A percentile compares a stretch with the other conserved stretches of the same genome.
phyloP scores from a whole-genome alignment of 305 asterid genomes.

The Solanum aculeatissimum region DNA sequence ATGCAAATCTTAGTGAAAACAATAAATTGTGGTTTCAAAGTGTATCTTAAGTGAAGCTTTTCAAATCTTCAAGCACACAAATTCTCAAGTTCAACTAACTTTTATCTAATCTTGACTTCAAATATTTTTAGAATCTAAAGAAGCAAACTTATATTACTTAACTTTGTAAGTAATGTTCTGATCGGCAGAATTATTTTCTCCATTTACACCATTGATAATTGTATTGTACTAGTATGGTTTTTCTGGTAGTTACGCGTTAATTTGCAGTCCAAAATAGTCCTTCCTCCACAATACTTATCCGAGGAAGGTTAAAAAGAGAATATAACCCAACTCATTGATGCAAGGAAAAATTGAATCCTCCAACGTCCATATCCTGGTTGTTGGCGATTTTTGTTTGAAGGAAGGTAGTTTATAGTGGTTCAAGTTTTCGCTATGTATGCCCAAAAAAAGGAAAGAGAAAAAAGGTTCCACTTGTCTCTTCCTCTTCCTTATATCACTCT shows the following conservation, averaged over 20 bases:
- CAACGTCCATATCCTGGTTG: background rate
- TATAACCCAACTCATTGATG: background rate
- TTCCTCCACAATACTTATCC: background rate
- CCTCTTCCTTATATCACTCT: background rate
- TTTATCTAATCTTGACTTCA: background rate
- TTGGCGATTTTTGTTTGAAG: background rate
- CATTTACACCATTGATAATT: background rate
- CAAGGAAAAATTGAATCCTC: background rate
- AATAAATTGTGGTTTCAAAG: background rate
- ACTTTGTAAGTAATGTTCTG: background rate
- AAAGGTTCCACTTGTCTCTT: background rate
- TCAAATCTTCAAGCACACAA: background rate
- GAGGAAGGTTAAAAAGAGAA: background rate
- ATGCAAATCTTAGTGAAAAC: background rate
- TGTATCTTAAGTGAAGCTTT: background rate
- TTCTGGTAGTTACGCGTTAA: background rate
- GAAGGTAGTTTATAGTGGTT: background rate
- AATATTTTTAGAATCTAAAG: background rate
- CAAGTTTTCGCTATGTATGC: background rate
- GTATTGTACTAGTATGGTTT: background rate
- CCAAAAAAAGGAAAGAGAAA: background rate
- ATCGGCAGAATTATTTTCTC: background rate
- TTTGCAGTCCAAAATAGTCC: background rate
- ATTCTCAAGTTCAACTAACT: background rate
- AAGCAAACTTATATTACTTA: background rate